Base-by-base conservation (phyloP, 129 eudicot genomes). In the Helianthus tuberosus region DNA sequence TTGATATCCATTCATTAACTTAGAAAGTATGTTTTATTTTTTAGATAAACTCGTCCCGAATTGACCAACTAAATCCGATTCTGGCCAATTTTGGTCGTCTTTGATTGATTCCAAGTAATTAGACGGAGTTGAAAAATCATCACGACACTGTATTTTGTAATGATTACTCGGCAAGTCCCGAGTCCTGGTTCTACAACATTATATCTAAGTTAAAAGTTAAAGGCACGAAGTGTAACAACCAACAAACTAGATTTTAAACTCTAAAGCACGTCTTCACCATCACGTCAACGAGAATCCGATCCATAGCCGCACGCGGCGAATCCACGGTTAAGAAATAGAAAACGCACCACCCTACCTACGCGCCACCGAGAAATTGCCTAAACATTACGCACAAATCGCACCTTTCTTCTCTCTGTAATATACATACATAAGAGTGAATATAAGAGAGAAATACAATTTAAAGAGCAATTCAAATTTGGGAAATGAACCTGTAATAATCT, bases 281-380 rank as follows among this genome's bases (percentile, higher is more conserved):
- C 8, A 75, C 79, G 79, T 60, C 74, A 60, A 69, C 71, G 52
- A 55, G 81, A 69, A 77, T 77, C 81, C 5, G 76, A 69, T 77
- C 76, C 81, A 5, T 70, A 5, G 64, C 43, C 75, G 53, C 75
- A 77, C 75, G 81, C 83, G 78, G 74, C 61, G 77, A 71, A 71
- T 57, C 77, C 73, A 14, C 82, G 78, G 73, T 72, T 72, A 79
- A 58, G 74, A 16, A 51, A 71, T 46, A 52, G 7, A 23, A 49
- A 65, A 38, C 66, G 4, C 44, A 65, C 35, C 54, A 53, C 46
- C 67, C 52, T 32, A 32, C 36, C 4, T 32, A 79, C 74, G 74
- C 78, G 78, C 83, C 78, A 54, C 83, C 74, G 49, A 16, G 6
- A 6, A 71, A 32, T 81, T 64, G 85, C 85, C 69, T 81, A 44